Evolutionary conservation across 2,329 filamentous ascomycete species (phyloP).

Genomic region (Ceratocystiopsis minuta): DNA sequence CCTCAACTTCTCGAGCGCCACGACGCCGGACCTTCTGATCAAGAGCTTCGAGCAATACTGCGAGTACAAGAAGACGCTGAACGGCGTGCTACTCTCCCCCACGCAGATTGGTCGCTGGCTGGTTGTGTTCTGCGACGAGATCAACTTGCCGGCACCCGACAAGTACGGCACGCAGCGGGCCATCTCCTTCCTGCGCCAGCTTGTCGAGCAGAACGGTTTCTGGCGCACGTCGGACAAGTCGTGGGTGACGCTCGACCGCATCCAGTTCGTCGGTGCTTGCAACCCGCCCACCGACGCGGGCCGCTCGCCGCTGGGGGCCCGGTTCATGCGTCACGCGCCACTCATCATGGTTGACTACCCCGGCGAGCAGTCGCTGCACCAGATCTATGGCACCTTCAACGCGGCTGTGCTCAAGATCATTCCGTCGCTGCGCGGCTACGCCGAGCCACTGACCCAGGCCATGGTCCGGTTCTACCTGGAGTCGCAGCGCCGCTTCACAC

Average conservation of each 20-base stretch:
- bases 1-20: conserved; percentile 97
- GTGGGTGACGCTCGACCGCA: conserved; percentile 93
- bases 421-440: conserved; percentile 82
- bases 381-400: conserved; percentile 99
- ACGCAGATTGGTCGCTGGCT: conserved; percentile 96
- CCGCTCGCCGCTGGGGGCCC: conserved; percentile 78
- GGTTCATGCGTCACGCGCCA: conserved; percentile 93
- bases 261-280: conserved; percentile 97
- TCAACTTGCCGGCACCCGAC: conserved; percentile 94
- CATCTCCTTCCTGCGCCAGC: conserved; percentile 90
- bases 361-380: conserved; percentile 78
- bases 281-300: conserved; percentile 96
- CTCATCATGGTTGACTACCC: conserved; percentile 99
- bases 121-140: conserved; percentile 97
- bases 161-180: conserved; percentile 94
- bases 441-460: conserved; percentile 81
- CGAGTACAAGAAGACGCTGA: conserved; percentile 97
- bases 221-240: conserved; percentile 95
- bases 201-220: conserved; percentile 98
- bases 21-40: conserved; percentile 89
- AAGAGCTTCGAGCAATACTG: conserved; percentile 99
- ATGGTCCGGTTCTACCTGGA: conserved; percentile 97
- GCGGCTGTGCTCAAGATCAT: conserved; percentile 92
- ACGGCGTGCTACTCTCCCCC: conserved; percentile 85
- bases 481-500: conserved; percentile 86